A percentile compares a stretch with the other conserved stretches of the same genome.
These are phyloP conservation scores for Pseudozyma thailandica DNA, from an alignment of 1,284 basidiomycete species.

Conservation along the genomic window DNA sequence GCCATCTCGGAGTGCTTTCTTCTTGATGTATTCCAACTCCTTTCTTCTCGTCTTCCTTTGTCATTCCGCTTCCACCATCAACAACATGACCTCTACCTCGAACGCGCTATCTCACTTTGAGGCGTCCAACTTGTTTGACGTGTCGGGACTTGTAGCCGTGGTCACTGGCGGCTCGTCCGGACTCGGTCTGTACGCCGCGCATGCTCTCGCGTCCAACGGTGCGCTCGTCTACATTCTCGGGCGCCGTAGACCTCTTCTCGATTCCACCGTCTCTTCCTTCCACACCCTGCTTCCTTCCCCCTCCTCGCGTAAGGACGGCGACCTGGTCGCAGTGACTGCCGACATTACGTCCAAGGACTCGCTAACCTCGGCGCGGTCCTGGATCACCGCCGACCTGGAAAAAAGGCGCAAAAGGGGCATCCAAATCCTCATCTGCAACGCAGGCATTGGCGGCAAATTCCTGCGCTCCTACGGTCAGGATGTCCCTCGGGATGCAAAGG, in stretches of 20 bases:
- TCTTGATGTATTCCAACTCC: too few species aligned
- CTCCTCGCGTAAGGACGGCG: conserved; percentile 2
- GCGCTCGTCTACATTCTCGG: conserved; percentile 52
- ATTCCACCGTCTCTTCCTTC: conserved; percentile 18
- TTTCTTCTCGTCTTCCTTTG: not conserved
- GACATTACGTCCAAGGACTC: conserved; percentile 46
- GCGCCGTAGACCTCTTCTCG: conserved; percentile 26
- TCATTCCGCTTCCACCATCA: not conserved
- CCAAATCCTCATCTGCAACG: conserved; percentile 44
- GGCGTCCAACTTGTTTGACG: conserved; percentile 30
- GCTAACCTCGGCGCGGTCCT: conserved; percentile 9
- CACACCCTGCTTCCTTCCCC: conserved; percentile 5
- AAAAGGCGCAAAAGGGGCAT: conserved; percentile 13
- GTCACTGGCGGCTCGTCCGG: conserved; percentile 50
- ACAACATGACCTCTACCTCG: conserved; percentile 7
- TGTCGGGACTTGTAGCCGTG: conserved; percentile 23
- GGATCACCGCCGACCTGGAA: conserved; percentile 20
- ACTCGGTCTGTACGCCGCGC: conserved; percentile 47
- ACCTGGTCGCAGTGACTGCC: conserved; percentile 21
- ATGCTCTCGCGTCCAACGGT: conserved; percentile 47
- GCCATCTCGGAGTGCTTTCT: too few species aligned
- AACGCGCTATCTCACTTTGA: conserved; percentile 24
- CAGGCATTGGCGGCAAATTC: conserved; percentile 35
- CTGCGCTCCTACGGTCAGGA: conserved; percentile 29
- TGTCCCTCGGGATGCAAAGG: not conserved